These are phyloP conservation scores for Kockovaella imperatae DNA, from an alignment of 768 basidiomycete species.

Conservation along the genomic window DNA sequence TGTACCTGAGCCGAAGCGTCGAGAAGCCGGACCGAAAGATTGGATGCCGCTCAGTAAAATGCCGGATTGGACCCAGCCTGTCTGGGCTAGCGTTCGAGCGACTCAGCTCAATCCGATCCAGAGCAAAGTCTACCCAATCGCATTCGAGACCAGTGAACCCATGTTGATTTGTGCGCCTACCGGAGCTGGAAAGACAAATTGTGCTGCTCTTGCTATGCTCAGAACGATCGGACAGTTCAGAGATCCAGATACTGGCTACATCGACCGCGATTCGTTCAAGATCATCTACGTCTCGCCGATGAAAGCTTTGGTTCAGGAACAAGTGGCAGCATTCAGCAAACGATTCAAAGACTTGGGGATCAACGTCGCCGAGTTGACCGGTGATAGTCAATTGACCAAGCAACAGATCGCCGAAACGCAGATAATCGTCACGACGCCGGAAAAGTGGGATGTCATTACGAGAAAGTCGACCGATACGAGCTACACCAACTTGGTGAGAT, in stretches of 20 bases:
- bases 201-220: conserved; percentile 89
- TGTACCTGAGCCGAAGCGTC: conserved; percentile 82
- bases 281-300: conserved; percentile 97
- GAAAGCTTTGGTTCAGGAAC: conserved; percentile 98
- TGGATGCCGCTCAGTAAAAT: conserved; percentile 61
- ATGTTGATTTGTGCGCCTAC: conserved; percentile 94
- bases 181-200: conserved; percentile 99
- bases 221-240: conserved; percentile 82
- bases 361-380: conserved; percentile 89
- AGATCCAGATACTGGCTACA: conserved; percentile 67
- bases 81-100: conserved; percentile 61
- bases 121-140: conserved; percentile 83
- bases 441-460: conserved; percentile 99
- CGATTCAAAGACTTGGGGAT: conserved; percentile 67
- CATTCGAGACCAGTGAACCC: conserved; percentile 84
- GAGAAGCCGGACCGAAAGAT: conserved; percentile 53
- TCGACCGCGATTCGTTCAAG: conserved; percentile 87
- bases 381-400: conserved; percentile 96
- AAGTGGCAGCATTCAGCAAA: conserved; percentile 86
- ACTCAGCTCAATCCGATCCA: conserved; percentile 81
- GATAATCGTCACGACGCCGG: conserved; percentile 96
- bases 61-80: conserved; percentile 78
- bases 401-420: conserved; percentile 94
- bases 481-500: conserved; percentile 90
- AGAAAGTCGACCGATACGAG: conserved; percentile 94